Evolutionary conservation across 177 flowering plant species (phyloP).

Genomic region (Vitis hybrid): DNA sequence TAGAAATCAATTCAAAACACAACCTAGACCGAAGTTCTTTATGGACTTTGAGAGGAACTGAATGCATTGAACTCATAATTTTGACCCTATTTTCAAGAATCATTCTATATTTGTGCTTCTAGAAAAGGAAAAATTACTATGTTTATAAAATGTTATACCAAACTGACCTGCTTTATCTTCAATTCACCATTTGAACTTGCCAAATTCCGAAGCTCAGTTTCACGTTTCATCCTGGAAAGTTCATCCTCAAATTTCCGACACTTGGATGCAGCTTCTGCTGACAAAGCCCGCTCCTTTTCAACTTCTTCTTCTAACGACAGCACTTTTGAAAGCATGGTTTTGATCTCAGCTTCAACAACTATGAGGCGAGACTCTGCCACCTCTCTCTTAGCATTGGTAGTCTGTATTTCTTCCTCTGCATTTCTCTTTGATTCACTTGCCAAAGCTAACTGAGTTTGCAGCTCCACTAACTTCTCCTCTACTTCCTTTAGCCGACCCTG

Average conservation of each 20-base stretch:
- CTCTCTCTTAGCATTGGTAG: slow-evolving; percentile 16
- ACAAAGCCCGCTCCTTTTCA: slow-evolving; percentile 31
- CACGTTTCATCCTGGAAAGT: slow-evolving; percentile 27
- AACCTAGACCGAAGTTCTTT: too few relatives aligned
- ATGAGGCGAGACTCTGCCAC: slow-evolving; percentile 31
- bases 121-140: neutral
- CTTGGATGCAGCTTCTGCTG: slow-evolving; percentile 23
- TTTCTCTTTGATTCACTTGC: slow-evolving; percentile 20
- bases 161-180: slow-evolving; percentile 63
- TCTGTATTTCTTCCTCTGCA: slow-evolving; percentile 16
- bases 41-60: too few relatives aligned
- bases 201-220: slow-evolving; percentile 22
- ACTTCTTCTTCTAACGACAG: slow-evolving; percentile 31
- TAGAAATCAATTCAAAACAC: too few relatives aligned
- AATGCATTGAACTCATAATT: too few relatives aligned
- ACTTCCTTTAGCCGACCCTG: slow-evolving; percentile 17
- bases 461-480: slow-evolving; percentile 21
- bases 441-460: slow-evolving; percentile 21
- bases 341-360: slow-evolving; percentile 26
- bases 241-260: slow-evolving; percentile 38
- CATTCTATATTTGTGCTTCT: neutral
- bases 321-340: slow-evolving; percentile 23
- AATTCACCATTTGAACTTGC: slow-evolving; percentile 32
- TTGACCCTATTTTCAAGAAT: neutral
- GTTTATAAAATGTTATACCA: neutral